Conservation (phyloP, 139 green algal species). For the Chlorella sp. region DNA sequence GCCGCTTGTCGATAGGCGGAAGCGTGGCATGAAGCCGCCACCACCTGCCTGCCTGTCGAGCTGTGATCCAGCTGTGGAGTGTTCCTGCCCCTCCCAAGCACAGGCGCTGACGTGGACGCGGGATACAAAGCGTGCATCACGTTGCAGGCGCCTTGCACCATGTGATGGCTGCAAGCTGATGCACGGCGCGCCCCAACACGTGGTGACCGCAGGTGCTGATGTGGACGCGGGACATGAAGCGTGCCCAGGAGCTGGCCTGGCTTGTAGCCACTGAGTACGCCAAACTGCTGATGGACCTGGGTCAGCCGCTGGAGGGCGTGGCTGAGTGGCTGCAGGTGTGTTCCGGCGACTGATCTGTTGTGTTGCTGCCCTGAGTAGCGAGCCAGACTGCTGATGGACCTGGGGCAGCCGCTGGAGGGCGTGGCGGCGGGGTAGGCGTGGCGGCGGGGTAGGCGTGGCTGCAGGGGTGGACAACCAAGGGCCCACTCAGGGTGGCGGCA, state of each 20-base stretch:
- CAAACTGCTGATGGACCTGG: conserved; percentile 43
- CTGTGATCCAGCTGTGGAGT: no score
- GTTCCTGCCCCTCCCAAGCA: no score
- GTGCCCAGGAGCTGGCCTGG: conserved; percentile 62
- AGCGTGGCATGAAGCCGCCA: no score
- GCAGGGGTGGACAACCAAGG: no score
- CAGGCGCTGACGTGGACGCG: no score
- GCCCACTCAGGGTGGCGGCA: no score
- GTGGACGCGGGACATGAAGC: conserved; percentile 66
- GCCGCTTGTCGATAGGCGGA: no score
- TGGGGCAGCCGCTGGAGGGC: conserved; percentile 42
- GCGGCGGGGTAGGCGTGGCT: no score
- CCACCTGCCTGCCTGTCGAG: no score
- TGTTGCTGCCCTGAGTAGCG: neutral
- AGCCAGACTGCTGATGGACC: conserved; percentile 23
- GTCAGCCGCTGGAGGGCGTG: conserved; percentile 49
- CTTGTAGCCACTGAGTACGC: conserved; percentile 56
- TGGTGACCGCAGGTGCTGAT: conserved; percentile 53
- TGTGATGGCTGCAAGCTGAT: neutral
- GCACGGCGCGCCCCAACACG: neutral
- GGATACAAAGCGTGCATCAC: neutral
- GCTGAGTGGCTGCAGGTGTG: conserved; percentile 66
- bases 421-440: conserved; percentile 73
- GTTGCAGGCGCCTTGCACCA: neutral
- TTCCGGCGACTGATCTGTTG: neutral